Evolutionary conservation across 768 basidiomycete genomes (phyloP).

Genomic region (Collybiopsis confluens): DNA sequence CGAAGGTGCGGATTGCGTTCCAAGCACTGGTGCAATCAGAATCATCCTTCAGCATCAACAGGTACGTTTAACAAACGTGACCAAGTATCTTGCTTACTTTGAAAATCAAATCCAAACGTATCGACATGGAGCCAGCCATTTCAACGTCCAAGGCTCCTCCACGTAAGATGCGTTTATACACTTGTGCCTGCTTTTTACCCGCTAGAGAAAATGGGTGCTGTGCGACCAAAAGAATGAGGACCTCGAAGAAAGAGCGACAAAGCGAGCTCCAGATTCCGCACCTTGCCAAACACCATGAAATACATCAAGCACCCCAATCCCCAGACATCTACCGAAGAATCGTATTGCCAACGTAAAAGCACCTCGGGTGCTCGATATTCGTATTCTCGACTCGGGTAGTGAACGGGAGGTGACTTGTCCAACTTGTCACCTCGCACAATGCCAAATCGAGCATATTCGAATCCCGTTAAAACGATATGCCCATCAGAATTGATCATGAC

Average conservation of each 20-base stretch:
- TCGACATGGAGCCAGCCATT: background rate
- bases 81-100: constrained; percentile 29
- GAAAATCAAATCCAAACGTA: constrained; percentile 31
- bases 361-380: constrained; percentile 50
- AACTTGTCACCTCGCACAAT: no score
- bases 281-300: constrained; percentile 45
- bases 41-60: background rate
- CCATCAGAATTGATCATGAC: constrained; percentile 40
- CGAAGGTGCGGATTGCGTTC: constrained; percentile 52
- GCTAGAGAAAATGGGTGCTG: constrained; percentile 38
- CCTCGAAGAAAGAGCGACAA: background rate
- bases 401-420: constrained; percentile 10
- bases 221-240: constrained; percentile 14
- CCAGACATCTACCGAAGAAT: constrained; percentile 54
- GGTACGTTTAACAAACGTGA: background rate
- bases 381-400: constrained; percentile 4
- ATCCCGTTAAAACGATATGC: constrained; percentile 42
- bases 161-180: constrained; percentile 4
- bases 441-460: constrained; percentile 32
- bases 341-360: constrained; percentile 50
- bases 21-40: constrained; percentile 38
- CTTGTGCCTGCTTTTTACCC: background rate
- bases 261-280: constrained; percentile 24
- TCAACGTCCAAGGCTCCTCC: background rate
- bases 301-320: constrained; percentile 50